Base-by-base conservation (phyloP, 2,329 filamentous ascomycete species). In the Orbilia quercus region DNA sequence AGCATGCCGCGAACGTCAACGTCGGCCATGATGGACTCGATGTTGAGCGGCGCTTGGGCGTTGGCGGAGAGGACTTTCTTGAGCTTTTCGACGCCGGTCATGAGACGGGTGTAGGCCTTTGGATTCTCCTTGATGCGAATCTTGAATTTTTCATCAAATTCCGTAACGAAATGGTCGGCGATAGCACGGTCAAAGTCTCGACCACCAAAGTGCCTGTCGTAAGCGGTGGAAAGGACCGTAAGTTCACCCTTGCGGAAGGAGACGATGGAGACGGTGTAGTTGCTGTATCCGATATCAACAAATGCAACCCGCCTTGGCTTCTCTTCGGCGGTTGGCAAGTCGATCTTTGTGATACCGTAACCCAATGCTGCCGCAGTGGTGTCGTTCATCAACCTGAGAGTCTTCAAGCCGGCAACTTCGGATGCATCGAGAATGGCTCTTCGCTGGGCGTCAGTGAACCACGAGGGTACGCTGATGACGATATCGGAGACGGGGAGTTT, bases 41-140 rank as follows among this genome's bases (percentile, higher is more conserved):
- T 96, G 85, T 93, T 98, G 82, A 99, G 83, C 54, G 94, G 92
- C 16, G 94, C 92, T 80, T 90, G 87, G 78, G 93, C 90, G 84
- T 98, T 98, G 80, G 95, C 95, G 36, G 94, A 98, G 65, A 99
- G 85, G 64, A 98, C 89, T 88, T 98, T 98, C 89, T 99, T 99
- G 80, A 96, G 84, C 87, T 96, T 97, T 86, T 99, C 95, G 63
- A 93, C 92, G 66, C 91, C 92, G 75, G 92, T 89, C 44, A 91
- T 86, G 78, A 96, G 91, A 81, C 95, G 92, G 77, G 93, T 88
- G 82, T 90, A 87, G 70, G 94, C 95, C 84, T 96, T 96, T 77
- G 89, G 87, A 84, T 98, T 95, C 77, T 88, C 89, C 82, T 89
- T 88, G 83, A 99, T 94, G 81, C 98, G 93, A 78, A 98, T 91